Percentiles rank a stretch among this genome's conserved stretches.
Conservation (phyloP, 176 grass and related monocot species). For the Musa schizocarpa region DNA sequence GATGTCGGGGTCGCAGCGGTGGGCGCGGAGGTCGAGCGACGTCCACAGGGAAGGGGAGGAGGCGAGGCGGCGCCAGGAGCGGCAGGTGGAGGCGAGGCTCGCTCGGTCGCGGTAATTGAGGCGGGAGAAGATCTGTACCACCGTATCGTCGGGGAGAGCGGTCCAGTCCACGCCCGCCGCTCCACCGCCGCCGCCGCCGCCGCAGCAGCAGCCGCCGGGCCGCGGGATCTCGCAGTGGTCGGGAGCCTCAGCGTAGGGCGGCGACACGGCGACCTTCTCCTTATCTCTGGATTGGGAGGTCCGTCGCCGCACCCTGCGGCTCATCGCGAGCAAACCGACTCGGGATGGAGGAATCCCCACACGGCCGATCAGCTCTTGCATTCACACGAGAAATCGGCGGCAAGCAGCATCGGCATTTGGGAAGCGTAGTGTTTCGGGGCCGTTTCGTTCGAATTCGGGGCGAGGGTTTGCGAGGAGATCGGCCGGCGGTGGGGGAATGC, state of each 20-base stretch:
- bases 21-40: conserved; percentile 71
- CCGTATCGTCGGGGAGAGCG: conserved; percentile 62
- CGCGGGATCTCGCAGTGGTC: conserved; percentile 3
- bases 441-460: background rate
- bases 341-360: background rate
- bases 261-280: conserved; percentile 16
- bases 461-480: background rate
- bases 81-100: conserved; percentile 57
- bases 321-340: conserved; percentile 36
- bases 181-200: conserved; percentile 5
- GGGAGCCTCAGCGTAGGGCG: background rate
- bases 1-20: conserved; percentile 39
- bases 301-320: conserved; percentile 70
- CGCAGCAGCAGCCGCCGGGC: background rate
- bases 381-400: background rate
- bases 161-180: conserved; percentile 65
- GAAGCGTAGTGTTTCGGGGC: background rate
- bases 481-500: background rate
- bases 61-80: conserved; percentile 53
- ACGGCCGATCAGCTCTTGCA: background rate
- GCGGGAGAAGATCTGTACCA: conserved; percentile 70
- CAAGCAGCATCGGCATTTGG: background rate
- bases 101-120: conserved; percentile 92
- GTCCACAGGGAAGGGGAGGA: conserved; percentile 87
- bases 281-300: conserved; percentile 31